Base-by-base conservation (phyloP, 208 protist species). In the Leishmania braziliensis region DNA sequence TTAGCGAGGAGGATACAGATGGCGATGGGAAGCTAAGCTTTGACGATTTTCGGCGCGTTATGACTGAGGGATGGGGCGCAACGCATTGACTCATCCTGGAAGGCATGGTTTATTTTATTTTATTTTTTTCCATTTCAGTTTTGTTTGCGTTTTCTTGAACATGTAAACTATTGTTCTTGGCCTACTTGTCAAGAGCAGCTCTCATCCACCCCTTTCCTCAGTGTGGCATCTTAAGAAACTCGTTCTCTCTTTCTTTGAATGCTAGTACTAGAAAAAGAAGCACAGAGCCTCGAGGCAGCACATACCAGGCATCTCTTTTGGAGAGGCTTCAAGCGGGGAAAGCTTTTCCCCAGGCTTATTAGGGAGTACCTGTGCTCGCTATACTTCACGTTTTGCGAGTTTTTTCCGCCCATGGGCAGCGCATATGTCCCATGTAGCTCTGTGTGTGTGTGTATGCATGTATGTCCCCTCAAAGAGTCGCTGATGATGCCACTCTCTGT, bases 11-110 rank as follows among this genome's bases (percentile, higher is more conserved):
- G 0, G 95, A 98, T 80, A 88, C 89, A 62, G 93, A 97, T 56
- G 96, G 96, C 43, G 95, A 98, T 86, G 95, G 97, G 14, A 92
- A 91, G 60, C 82, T 98, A 5, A 94, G 85, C 85, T 97, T 96
- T 87, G 91, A 94, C 33, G 96, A 98, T 60, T 98, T 98, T 85
- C 84, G 88, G 5, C 87, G 92, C n/a, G 86, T 98, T 23, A 97
- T 97, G 92, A 82, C 83, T 14, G 86, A 91, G 8, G 87, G 85
- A 46, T 89, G 84, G 79, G 63, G 77, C 5, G 68, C 74, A 29
- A 60, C 82, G 20, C 50, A 62, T 60, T 85, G 63, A 78, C 23
- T 46, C 51, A 60, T 12, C 5, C 43, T 33, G 23, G 58, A 60
- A 76, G 36, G 18, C 51, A 50, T 63, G 50, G 33, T 65, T 63